phyloP scores from a whole-genome alignment of 148 eudicot species.

The Rhododendron griersonianum region DNA sequence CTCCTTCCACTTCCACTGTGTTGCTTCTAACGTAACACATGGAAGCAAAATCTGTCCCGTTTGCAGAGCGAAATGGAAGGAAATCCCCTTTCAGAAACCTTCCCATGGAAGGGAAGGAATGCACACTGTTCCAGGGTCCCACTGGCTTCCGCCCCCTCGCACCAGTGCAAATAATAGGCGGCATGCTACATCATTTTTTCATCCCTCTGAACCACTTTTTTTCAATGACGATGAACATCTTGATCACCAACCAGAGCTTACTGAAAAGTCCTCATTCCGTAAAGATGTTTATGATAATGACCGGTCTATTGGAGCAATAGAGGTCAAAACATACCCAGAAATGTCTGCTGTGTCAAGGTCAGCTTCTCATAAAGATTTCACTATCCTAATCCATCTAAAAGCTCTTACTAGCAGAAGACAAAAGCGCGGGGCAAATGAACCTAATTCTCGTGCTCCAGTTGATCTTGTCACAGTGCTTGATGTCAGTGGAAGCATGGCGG shows the following conservation, averaged over 20 bases:
- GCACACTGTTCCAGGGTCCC: slow-evolving; percentile 16
- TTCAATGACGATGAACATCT: slow-evolving; percentile 45
- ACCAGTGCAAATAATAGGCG: slow-evolving; percentile 20
- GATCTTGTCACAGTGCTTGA: slow-evolving; percentile 56
- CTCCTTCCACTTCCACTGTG: slow-evolving; percentile 47
- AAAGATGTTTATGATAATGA: not conserved
- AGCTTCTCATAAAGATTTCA: slow-evolving; percentile 25
- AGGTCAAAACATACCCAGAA: slow-evolving; percentile 39
- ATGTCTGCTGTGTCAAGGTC: slow-evolving; percentile 39
- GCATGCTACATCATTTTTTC: slow-evolving; percentile 19
- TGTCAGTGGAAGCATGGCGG: slow-evolving; percentile 62
- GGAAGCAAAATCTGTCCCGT: slow-evolving; percentile 46
- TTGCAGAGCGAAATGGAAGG: slow-evolving; percentile 54
- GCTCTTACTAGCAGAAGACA: slow-evolving; percentile 24
- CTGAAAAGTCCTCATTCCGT: slow-evolving; percentile 8
- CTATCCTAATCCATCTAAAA: slow-evolving; percentile 41
- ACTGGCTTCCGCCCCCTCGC: slow-evolving; percentile 24
- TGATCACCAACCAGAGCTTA: slow-evolving; percentile 12
- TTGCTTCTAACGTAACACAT: slow-evolving; percentile 40
- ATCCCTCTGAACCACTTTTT: slow-evolving; percentile 30
- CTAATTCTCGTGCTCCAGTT: slow-evolving; percentile 41
- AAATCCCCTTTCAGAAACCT: slow-evolving; percentile 43
- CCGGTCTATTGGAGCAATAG: slow-evolving; percentile 22
- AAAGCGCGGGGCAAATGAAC: not conserved
- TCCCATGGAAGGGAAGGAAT: slow-evolving; percentile 20